Conservation (phyloP, 225 moss, liverwort and hornwort genomes). For the Ulota crispa region DNA sequence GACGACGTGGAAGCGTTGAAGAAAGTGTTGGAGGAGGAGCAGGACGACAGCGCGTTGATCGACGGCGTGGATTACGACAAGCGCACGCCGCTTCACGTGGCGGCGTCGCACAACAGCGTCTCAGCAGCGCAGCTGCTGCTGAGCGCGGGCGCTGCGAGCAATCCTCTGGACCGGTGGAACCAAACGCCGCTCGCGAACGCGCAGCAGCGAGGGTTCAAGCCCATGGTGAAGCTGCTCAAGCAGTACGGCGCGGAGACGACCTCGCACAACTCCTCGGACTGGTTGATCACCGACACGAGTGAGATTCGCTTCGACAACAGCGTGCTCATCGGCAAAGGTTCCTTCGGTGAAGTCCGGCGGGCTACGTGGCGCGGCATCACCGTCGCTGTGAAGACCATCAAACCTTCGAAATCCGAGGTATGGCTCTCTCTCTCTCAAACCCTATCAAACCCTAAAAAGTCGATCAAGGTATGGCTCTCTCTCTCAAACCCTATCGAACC, state of each 20-base stretch:
- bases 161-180: slow-evolving; percentile 49
- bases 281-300: slow-evolving; percentile 61
- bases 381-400: slow-evolving; percentile 89
- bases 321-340: slow-evolving; percentile 72
- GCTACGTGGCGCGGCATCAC: slow-evolving; percentile 79
- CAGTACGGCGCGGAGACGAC: slow-evolving; percentile 41
- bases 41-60: slow-evolving; percentile 18
- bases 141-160: slow-evolving; percentile 35
- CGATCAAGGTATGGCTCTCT: slow-evolving; percentile 22
- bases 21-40: slow-evolving; percentile 23
- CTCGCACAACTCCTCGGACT: slow-evolving; percentile 48
- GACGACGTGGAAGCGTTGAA: slow-evolving; percentile 40
- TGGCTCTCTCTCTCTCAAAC: background rate
- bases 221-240: slow-evolving; percentile 65
- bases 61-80: slow-evolving; percentile 47
- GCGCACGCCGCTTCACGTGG: slow-evolving; percentile 61
- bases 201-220: slow-evolving; percentile 33
- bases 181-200: slow-evolving; percentile 61
- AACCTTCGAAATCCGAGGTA: slow-evolving; percentile 57
- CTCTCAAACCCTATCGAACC: slow-evolving; percentile 12
- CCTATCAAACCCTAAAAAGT: background rate
- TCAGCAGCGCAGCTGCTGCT: slow-evolving; percentile 40
- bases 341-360: slow-evolving; percentile 81
- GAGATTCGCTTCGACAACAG: slow-evolving; percentile 60
- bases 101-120: slow-evolving; percentile 46